phyloP scores from a whole-genome alignment of 1,284 basidiomycete genomes.

The Ganoderma lingzhi region DNA sequence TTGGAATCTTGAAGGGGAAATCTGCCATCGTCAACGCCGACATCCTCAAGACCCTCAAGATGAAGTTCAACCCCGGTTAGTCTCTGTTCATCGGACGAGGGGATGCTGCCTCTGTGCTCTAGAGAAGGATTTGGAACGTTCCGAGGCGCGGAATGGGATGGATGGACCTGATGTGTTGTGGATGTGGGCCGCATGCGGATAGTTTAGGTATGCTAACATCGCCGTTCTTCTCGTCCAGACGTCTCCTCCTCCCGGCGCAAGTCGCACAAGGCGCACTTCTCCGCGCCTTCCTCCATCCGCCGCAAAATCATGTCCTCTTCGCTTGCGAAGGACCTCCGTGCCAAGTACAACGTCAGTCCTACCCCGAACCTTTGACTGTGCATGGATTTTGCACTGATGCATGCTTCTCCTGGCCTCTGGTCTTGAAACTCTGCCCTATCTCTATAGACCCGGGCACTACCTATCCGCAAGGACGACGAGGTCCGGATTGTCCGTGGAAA shows the following conservation, averaged over 20 bases:
- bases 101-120: conserved; percentile 36
- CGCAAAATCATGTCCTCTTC: conserved; percentile 98
- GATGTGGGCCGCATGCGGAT: conserved; percentile 50
- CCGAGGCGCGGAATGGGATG: conserved; percentile 50
- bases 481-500: conserved; percentile 96
- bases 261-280: conserved; percentile 96
- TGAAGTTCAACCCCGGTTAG: conserved; percentile 84
- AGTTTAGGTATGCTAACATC: conserved; percentile 38
- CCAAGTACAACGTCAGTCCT: conserved; percentile 87
- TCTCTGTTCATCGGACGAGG: conserved; percentile 39
- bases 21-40: conserved; percentile 46
- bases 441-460: conserved; percentile 85
- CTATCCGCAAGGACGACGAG: conserved; percentile 98
- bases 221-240: conserved; percentile 54
- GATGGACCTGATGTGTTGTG: conserved; percentile 54
- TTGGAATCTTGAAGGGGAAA: conserved; percentile 32
- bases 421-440: no score
- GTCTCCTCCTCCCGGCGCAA: conserved; percentile 93
- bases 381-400: conserved; percentile 5
- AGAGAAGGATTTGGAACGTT: conserved; percentile 33
- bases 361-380: neutral
- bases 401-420: conserved; percentile 8
- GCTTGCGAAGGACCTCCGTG: conserved; percentile 94
- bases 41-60: conserved; percentile 73
- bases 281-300: conserved; percentile 91